These are phyloP conservation scores for Lablab purpureus DNA, from an alignment of 306 rosid species.

Conservation along the genomic window DNA sequence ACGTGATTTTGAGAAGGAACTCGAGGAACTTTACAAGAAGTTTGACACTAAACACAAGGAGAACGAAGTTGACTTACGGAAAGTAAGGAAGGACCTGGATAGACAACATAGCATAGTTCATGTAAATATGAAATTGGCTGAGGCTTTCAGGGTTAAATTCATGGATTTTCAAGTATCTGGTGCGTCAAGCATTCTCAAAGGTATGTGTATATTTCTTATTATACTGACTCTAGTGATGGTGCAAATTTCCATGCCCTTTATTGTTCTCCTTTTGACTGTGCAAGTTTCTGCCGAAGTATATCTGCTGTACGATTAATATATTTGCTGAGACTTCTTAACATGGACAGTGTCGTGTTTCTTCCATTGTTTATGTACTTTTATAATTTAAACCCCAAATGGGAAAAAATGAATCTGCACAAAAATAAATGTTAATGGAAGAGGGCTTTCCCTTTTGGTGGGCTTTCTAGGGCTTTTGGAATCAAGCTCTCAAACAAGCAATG, in stretches of 20 bases:
- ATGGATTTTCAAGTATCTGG: conserved; percentile 52
- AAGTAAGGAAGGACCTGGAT: conserved; percentile 57
- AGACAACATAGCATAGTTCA: conserved; percentile 48
- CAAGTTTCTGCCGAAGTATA: conserved; percentile 40
- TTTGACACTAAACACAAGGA: conserved; percentile 61
- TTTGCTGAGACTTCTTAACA: conserved; percentile 9
- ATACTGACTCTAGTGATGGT: conserved; percentile 8
- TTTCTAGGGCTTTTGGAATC: conserved; percentile 17
- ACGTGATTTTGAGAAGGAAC: conserved; percentile 67
- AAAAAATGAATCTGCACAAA: conserved; percentile 25
- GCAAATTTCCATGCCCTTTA: conserved; percentile 29
- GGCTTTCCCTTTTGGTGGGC: neutral
- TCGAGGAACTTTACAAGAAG: conserved; percentile 66
- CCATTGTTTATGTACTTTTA: neutral
- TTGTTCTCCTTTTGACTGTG: conserved; percentile 12
- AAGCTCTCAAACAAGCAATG: conserved; percentile 24
- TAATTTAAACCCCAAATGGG: neutral
- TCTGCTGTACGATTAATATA: conserved; percentile 23
- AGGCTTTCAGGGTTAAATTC: conserved; percentile 68
- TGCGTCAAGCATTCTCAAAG: conserved; percentile 60
- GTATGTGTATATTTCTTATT: conserved; percentile 57
- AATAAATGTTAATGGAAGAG: neutral
- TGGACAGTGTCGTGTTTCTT: conserved; percentile 6
- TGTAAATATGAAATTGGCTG: conserved; percentile 65
- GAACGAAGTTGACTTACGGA: conserved; percentile 53